A percentile compares a stretch with the other conserved stretches of the same genome.
phyloP scores from a whole-genome alignment of 1,139 yeast genomes.

The Pichia terricola region DNA sequence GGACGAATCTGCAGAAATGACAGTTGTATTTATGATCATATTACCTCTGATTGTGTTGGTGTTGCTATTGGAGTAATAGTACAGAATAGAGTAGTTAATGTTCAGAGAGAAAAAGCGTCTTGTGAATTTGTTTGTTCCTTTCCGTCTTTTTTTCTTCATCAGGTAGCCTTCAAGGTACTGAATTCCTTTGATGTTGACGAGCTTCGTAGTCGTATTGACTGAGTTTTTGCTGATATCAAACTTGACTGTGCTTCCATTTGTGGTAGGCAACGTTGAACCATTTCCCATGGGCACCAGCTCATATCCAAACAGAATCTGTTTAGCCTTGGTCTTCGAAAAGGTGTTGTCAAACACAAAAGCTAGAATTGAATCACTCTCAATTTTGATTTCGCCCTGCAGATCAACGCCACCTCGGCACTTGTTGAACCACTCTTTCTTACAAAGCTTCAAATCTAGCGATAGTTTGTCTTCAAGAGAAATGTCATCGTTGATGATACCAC shows the following conservation, averaged over 20 bases:
- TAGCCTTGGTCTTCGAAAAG: constrained; percentile 76
- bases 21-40: constrained; percentile 77
- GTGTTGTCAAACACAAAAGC: constrained; percentile 92
- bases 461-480: constrained; percentile 29
- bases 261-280: not conserved
- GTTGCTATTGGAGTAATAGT: constrained; percentile 69
- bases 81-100: constrained; percentile 70
- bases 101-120: constrained; percentile 79
- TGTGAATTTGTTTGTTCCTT: constrained; percentile 79
- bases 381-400: constrained; percentile 49
- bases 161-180: constrained; percentile 66
- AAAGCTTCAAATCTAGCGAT: constrained; percentile 26
- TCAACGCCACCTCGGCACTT: constrained; percentile 44
- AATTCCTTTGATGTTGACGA: constrained; percentile 37
- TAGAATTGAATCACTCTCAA: constrained; percentile 48
- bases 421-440: constrained; percentile 36
- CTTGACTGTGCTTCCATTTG: not conserved
- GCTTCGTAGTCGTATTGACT: constrained; percentile 12
- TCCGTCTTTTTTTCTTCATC: constrained; percentile 58
- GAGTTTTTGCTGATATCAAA: constrained; percentile 1
- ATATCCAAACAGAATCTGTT: constrained; percentile 65
- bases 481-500: constrained; percentile 20
- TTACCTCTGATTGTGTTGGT: constrained; percentile 74
- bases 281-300: constrained; percentile 25
- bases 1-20: constrained; percentile 67